Evolutionary conservation across 192 early-diverging fungal species (phyloP), one percentile per base, ranked within the genome.

Genomic region (Coemansia sp.): DNA sequence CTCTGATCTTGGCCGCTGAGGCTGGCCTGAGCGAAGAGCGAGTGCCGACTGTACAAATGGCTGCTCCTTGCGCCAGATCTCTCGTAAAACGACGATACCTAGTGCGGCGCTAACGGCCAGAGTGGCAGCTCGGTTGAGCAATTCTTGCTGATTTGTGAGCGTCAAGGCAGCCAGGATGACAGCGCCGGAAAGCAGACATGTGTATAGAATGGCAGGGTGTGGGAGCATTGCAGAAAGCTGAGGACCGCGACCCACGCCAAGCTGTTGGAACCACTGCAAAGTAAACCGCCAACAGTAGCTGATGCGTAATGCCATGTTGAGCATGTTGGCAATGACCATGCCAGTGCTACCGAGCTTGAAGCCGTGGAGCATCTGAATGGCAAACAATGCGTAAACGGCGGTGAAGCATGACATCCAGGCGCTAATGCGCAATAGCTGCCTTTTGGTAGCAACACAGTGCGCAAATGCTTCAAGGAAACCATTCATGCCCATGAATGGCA

Each of bases 391-490:
- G 73, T 95, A 97, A 3, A 82, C 78, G 0, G 69, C 74, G 24
- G 93, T 91, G 70, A 91, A 92, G 3, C 50, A 80, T 21, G 91
- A 84, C 92, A 97, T 92, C 83, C 85, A 92, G 13, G 78, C 62
- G 59, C 88, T 93, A 37, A 92, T 82, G 18, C 65, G 43, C 5
- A 73, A 34, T 9, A 99, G 74, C 51, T 89, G 86, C 2, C 71
- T 64, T 39, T 85, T 75, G 5, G 89, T 77, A 0, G 89, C 97
- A 18, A 94, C 92, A 2, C 90, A 92, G 66, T 95, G 93, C 18
- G 97, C 85, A 74, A 95, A 97, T 1, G 91, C 92, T 71, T 99
- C 97, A 5, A 92, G 89, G 57, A 99, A 90, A 0, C 97, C 97
- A 71, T 99, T 99, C 31, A 95, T 58, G 11, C 94, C 97, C 92